A percentile compares a stretch with the other conserved stretches of the same genome.
Evolutionary conservation across 306 rosid species (phyloP).

Genomic region (Pueraria montana): DNA sequence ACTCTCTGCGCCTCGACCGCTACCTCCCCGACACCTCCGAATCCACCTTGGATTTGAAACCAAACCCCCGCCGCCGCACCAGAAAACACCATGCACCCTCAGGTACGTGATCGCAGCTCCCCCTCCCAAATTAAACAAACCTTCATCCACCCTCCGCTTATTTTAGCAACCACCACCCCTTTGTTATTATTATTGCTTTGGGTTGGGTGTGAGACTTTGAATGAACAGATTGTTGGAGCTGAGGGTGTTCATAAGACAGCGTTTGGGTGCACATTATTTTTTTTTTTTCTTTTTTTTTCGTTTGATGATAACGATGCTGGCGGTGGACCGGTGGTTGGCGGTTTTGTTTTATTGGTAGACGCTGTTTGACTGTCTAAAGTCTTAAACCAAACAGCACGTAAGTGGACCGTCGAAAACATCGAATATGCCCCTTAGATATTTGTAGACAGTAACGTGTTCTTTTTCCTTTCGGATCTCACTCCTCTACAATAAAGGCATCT

Average conservation of each 20-base stretch:
- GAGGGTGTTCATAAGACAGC: conserved; percentile 3
- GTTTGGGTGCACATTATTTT: conserved; percentile 34
- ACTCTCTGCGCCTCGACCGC: conserved; percentile 66
- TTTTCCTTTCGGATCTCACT: neutral
- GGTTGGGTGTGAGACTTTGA: neutral
- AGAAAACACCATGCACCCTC: conserved; percentile 46
- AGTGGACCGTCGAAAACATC: neutral
- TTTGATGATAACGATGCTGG: neutral
- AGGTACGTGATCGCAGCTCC: conserved; percentile 53
- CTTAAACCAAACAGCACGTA: conserved; percentile 37
- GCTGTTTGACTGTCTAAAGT: neutral
- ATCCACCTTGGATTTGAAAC: conserved; percentile 72
- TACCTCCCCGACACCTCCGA: conserved; percentile 71
- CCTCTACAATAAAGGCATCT: neutral
- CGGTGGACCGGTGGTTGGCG: neutral
- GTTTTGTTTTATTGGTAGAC: conserved; percentile 20
- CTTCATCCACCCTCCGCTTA: neutral
- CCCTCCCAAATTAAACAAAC: neutral
- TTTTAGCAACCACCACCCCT: conserved; percentile 6
- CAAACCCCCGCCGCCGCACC: neutral
- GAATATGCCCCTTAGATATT: conserved; percentile 65
- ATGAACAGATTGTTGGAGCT: neutral
- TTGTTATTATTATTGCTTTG: neutral
- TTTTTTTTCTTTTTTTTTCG: neutral
- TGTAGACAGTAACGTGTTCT: neutral